Conservation (phyloP, 192 early-diverging fungal genomes). For the Backusella liffmaniae region DNA sequence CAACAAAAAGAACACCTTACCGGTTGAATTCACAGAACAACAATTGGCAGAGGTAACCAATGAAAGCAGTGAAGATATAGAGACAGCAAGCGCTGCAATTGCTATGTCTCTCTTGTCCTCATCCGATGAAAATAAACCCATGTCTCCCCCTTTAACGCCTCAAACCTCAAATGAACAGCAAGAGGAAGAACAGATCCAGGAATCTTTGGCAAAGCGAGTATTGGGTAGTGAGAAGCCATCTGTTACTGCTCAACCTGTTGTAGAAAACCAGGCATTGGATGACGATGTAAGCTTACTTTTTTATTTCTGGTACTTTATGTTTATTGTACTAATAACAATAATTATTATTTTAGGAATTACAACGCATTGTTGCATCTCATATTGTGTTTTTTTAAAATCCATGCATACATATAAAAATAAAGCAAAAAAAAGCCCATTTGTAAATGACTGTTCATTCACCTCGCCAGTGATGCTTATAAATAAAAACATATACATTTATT, state of each 20-base stretch:
- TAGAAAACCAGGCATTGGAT: neutral
- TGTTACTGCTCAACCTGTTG: neutral
- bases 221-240: neutral
- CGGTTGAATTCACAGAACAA: neutral
- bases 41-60: neutral
- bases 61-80: neutral
- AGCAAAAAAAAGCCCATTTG: neutral
- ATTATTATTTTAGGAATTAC: slow-evolving; percentile 20
- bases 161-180: neutral
- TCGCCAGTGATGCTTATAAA: neutral
- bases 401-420: neutral
- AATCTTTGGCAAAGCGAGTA: slow-evolving; percentile 11
- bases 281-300: slow-evolving; percentile 7
- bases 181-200: neutral
- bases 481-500: neutral
- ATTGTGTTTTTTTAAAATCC: slow-evolving; percentile 19
- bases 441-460: neutral
- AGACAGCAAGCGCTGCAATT: slow-evolving; percentile 3
- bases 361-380: slow-evolving; percentile 25
- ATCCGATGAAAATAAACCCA: neutral
- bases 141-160: slow-evolving; percentile 22
- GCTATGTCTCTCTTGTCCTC: slow-evolving; percentile 6
- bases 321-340: neutral
- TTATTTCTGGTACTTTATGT: neutral
- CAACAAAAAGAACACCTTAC: neutral